Percentiles rank a stretch among this genome's conserved stretches.
Conservation (phyloP, 2,329 filamentous ascomycete genomes). For the Shiraia sp. region DNA sequence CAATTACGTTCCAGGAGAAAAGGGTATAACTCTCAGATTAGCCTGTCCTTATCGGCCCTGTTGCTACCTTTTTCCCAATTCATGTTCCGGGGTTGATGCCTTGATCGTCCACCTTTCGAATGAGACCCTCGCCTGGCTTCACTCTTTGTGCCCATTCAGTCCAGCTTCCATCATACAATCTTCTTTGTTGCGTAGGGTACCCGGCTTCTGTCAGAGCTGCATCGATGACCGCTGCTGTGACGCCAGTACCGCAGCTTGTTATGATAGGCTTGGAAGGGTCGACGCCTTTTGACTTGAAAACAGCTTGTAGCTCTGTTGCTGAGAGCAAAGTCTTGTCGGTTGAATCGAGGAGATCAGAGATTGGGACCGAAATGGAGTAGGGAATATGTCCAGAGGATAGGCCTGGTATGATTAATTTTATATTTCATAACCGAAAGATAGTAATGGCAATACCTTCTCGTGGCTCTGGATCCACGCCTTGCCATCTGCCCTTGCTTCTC, state of each 20-base stretch:
- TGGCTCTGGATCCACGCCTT: constrained; percentile 82
- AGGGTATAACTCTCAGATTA: constrained; percentile 10
- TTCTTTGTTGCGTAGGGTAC: constrained; percentile 70
- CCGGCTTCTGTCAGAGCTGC: constrained; percentile 80
- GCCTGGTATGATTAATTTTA: constrained; percentile 26
- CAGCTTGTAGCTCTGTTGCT: constrained; percentile 68
- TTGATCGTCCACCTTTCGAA: constrained; percentile 53
- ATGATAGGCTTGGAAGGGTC: constrained; percentile 81
- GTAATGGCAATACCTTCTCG: constrained; percentile 62
- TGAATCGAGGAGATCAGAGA: constrained; percentile 78
- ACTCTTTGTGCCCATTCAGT: constrained; percentile 80
- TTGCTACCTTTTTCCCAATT: neutral
- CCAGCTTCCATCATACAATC: constrained; percentile 96
- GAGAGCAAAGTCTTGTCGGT: constrained; percentile 80
- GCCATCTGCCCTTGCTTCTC: constrained; percentile 76
- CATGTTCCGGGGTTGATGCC: constrained; percentile 1
- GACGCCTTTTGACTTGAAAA: constrained; percentile 81
- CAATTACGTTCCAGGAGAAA: neutral
- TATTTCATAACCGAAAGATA: neutral
- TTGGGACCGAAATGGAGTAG: constrained; percentile 80
- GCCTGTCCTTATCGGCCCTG: neutral
- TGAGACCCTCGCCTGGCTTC: constrained; percentile 64
- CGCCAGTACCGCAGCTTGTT: constrained; percentile 87
- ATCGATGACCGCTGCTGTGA: constrained; percentile 90
- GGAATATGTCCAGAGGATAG: constrained; percentile 92